Evolutionary conservation across 495 filamentous ascomycete species (phyloP), one percentile per base, ranked within the genome.

Genomic region (Amniculicola lignicola): DNA sequence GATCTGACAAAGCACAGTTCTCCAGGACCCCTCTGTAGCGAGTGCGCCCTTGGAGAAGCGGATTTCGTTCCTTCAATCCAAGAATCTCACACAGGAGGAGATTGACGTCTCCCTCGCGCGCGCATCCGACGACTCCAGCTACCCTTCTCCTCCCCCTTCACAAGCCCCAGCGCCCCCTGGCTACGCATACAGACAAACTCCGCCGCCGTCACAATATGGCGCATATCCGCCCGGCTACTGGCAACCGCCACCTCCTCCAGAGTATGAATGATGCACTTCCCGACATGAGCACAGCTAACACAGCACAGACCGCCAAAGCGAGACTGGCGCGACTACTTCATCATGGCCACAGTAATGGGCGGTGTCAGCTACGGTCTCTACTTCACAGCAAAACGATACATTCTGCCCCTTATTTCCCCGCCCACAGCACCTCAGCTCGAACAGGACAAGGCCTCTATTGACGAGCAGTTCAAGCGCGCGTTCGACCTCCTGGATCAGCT

Each of bases 291-390:
- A 51, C 1, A 57, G 37, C 62, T 69, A 53, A 70, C 25, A 10
- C 27, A 12, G 1, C 2, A 47, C 23, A 74, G 72, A 55, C 65
- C 75, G 22, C 89, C 93, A 5, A 84, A 82, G 63, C 80, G 93
- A 57, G 93, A 99, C 69, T 99, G 93, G 93, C 80, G 93, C 41
- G 93, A 99, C 64, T 96, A 88, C 87, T 99, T 96, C 68, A 95
- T 96, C 61, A 89, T 95, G 88, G 90, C 91, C 7, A 96, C 90
- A 0, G 86, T 95, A 7, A 84, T 92, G 57, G 85, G 87, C 36
- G 88, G 89, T 33, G 83, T 94, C 3, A 78, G 87, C 6, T 95
- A 94, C 64, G 90, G 89, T 2, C 69, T 93, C n/a, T 96, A 90
- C 67, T 81, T 82, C 62, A 79, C 95, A 9, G 84, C 88, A 53